Percentiles rank a stretch among this genome's conserved stretches.
These are phyloP conservation scores for Harrya chromipes DNA, from an alignment of 768 basidiomycete species.

Conservation along the genomic window DNA sequence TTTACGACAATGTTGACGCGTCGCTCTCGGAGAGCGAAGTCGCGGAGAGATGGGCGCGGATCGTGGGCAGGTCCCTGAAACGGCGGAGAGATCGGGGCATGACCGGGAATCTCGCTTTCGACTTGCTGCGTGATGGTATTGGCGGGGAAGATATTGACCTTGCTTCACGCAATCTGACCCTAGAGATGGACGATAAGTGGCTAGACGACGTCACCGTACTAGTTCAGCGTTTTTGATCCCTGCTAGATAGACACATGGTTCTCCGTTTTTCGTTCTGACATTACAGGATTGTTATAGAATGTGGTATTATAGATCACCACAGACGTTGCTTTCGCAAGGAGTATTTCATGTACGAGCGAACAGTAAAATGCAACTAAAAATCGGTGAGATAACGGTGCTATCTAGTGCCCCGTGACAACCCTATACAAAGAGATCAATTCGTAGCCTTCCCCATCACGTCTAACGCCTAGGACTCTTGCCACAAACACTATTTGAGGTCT, in stretches of 20 bases:
- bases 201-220: conserved; percentile 49
- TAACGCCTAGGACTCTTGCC: conserved; percentile 24
- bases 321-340: conserved; percentile 4
- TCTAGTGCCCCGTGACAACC: neutral
- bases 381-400: neutral
- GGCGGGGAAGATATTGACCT: conserved; percentile 40
- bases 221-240: conserved; percentile 36
- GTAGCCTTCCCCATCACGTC: neutral
- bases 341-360: conserved; percentile 15
- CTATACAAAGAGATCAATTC: neutral
- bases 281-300: conserved; percentile 1
- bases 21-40: conserved; percentile 25
- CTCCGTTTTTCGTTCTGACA: neutral
- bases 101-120: conserved; percentile 37
- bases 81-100: conserved; percentile 12
- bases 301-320: conserved; percentile 8
- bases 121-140: conserved; percentile 40
- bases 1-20: conserved; percentile 32
- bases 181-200: conserved; percentile 51
- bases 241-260: neutral
- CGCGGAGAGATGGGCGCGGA: conserved; percentile 35
- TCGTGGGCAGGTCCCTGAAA: conserved; percentile 29
- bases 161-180: conserved; percentile 43
- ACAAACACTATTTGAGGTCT: conserved; percentile 12
- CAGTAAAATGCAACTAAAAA: conserved; percentile 9